Evolutionary conservation across 176 grass and related monocot species (phyloP).

Genomic region (Oryza nivara): DNA sequence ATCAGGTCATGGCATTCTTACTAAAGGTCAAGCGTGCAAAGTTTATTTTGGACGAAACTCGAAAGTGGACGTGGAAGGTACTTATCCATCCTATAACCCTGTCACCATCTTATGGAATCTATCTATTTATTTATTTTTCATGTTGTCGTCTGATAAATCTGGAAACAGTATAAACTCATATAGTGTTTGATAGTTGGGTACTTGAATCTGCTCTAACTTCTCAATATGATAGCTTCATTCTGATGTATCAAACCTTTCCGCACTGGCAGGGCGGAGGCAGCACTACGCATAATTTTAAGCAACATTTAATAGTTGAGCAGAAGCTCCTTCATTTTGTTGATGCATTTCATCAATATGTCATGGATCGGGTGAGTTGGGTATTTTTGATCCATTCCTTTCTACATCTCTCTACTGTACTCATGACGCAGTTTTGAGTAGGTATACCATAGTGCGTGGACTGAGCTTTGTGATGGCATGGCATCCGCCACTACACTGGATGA

Average conservation of each 20-base stretch:
- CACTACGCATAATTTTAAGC: slow-evolving; percentile 62
- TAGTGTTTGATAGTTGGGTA: neutral
- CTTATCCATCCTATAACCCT: slow-evolving; percentile 17
- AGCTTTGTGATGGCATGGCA: slow-evolving; percentile 84
- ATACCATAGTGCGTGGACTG: slow-evolving; percentile 92
- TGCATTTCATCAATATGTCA: slow-evolving; percentile 91
- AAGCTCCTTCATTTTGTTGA: slow-evolving; percentile 96
- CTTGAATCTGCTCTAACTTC: slow-evolving; percentile 17
- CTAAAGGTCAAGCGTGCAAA: slow-evolving; percentile 96
- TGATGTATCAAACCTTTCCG: slow-evolving; percentile 18
- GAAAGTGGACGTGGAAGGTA: slow-evolving; percentile 99
- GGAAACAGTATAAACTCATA: neutral
- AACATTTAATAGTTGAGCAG: slow-evolving; percentile 89
- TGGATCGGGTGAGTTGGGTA: slow-evolving; percentile 70
- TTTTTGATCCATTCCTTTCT: slow-evolving; percentile 4
- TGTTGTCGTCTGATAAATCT: neutral
- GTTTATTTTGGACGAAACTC: slow-evolving; percentile 85
- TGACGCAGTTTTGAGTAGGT: slow-evolving; percentile 54
- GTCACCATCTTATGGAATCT: slow-evolving; percentile 12
- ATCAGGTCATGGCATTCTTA: slow-evolving; percentile 97
- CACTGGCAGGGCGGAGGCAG: slow-evolving; percentile 58
- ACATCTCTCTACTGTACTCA: slow-evolving; percentile 23
- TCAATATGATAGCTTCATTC: slow-evolving; percentile 12
- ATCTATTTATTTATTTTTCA: neutral
- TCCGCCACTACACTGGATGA: slow-evolving; percentile 81